Percentiles rank a stretch among this genome's conserved stretches.
Conservation (phyloP, 345 rosid species). For the Mangifera indica region DNA sequence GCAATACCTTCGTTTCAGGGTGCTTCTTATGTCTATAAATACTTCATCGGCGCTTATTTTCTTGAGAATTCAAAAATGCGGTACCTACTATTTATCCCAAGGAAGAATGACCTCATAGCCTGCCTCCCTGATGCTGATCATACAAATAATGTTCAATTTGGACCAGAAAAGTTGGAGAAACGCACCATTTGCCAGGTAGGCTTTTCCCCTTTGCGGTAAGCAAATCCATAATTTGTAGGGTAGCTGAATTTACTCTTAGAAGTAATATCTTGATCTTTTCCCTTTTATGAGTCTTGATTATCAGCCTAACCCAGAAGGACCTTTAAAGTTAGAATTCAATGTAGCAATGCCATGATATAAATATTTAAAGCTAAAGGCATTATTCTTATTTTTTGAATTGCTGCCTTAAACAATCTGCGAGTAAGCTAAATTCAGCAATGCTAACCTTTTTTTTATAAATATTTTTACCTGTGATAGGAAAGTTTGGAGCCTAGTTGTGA, state of each 20-base stretch:
- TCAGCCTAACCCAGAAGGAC: background rate
- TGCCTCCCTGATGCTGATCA: background rate
- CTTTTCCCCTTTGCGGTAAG: background rate
- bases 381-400: background rate
- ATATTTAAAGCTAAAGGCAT: background rate
- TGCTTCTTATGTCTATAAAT: conserved; percentile 33
- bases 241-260: background rate
- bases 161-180: conserved; percentile 18
- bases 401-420: background rate
- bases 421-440: background rate
- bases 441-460: background rate
- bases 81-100: conserved; percentile 11
- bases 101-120: conserved; percentile 4
- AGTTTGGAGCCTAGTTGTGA: background rate
- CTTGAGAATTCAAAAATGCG: conserved; percentile 10
- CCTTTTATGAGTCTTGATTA: background rate
- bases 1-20: conserved; percentile 33
- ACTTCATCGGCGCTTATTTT: conserved; percentile 21
- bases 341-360: background rate
- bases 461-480: conserved; percentile 13
- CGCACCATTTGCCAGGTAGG: conserved; percentile 22
- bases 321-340: background rate
- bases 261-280: background rate
- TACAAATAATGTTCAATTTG: background rate
- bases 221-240: background rate